Conservation (phyloP, 768 basidiomycete genomes). For the Mycena epipterygia region DNA sequence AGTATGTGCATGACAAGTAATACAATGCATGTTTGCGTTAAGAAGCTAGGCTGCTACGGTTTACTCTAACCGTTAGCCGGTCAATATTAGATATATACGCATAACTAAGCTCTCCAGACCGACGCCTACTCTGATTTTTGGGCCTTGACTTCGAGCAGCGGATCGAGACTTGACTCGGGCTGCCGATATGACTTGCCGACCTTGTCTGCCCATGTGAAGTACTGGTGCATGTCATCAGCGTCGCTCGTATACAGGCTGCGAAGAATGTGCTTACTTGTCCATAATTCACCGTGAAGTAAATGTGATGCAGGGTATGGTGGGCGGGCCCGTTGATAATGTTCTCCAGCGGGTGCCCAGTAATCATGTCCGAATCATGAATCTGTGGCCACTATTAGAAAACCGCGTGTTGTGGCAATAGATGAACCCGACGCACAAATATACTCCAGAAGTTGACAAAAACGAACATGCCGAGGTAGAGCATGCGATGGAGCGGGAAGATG, state of each 20-base stretch:
- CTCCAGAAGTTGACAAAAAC: conserved; percentile 95
- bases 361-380: conserved; percentile 99
- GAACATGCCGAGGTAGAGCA: conserved; percentile 87
- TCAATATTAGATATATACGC: conserved; percentile 24
- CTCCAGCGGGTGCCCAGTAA: conserved; percentile 91
- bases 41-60: neutral
- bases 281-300: conserved; percentile 98
- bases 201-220: conserved; percentile 96
- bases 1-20: neutral
- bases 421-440: conserved; percentile 80
- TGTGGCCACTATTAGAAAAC: conserved; percentile 44
- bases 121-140: conserved; percentile 26
- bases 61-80: conserved; percentile 20
- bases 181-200: conserved; percentile 89
- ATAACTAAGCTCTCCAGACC: conserved; percentile 17
- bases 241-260: neutral
- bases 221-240: conserved; percentile 62
- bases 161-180: conserved; percentile 87
- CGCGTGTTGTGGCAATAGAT: neutral
- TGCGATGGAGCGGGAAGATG: conserved; percentile 91
- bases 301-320: conserved; percentile 96
- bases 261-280: conserved; percentile 73
- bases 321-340: conserved; percentile 97
- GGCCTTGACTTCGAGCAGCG: conserved; percentile 76
- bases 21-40: neutral